Conservation (phyloP, 345 rosid species). For the Alliaria petiolata region DNA sequence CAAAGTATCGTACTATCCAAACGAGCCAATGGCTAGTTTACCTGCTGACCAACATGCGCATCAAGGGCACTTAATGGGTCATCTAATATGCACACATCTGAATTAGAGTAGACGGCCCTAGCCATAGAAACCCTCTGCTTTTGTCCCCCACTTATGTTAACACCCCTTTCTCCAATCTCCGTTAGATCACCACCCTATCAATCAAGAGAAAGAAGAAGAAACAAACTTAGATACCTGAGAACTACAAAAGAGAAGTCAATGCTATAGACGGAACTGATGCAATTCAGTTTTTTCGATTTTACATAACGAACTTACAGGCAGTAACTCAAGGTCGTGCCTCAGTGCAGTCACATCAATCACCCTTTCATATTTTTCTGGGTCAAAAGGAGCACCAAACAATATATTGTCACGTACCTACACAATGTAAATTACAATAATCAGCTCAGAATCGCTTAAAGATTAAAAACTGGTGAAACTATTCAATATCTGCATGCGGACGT, state of each 20-base stretch:
- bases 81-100: constrained; percentile 91
- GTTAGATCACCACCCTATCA: constrained; percentile 97
- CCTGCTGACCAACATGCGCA: constrained; percentile 99
- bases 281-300: neutral
- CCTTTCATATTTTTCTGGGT: constrained; percentile 67
- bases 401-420: constrained; percentile 90
- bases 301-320: constrained; percentile 58
- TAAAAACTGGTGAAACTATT: neutral
- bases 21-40: constrained; percentile 27
- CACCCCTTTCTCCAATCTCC: constrained; percentile 99
- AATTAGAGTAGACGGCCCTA: constrained; percentile 87
- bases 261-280: neutral
- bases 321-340: constrained; percentile 87
- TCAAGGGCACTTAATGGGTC: constrained; percentile 99
- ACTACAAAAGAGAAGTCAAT: neutral
- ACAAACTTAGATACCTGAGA: constrained; percentile 17
- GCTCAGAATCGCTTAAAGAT: constrained; percentile 4
- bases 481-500: neutral
- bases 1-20: neutral
- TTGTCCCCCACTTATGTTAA: constrained; percentile 99
- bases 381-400: constrained; percentile 85
- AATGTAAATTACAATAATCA: neutral
- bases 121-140: constrained; percentile 99
- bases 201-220: constrained; percentile 28
- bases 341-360: constrained; percentile 87